Evolutionary conservation across 371 early-diverging fungal genomes (phyloP).

Genomic region (Haplosporangium sp.): DNA sequence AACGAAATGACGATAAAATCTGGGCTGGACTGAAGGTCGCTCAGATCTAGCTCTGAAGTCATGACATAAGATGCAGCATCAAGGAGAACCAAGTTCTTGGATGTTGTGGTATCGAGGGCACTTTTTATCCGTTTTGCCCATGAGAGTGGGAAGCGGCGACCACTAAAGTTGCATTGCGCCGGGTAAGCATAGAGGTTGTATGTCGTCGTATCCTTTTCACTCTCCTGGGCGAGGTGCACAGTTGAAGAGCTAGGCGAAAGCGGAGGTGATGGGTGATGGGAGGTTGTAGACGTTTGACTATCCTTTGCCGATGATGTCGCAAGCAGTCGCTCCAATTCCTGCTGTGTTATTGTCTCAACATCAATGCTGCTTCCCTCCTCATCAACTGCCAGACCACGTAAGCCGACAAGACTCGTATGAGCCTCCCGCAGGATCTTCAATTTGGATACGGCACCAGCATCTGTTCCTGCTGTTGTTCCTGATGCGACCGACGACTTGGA

Average conservation of each 20-base stretch:
- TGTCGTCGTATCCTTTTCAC: slow-evolving; percentile 1
- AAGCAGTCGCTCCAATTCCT: slow-evolving; percentile 30
- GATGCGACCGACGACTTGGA: slow-evolving; percentile 3
- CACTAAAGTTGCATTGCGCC: slow-evolving; percentile 84
- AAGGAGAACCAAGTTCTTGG: slow-evolving; percentile 60
- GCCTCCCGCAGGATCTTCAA: slow-evolving; percentile 65
- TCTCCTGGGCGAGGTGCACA: slow-evolving; percentile 1
- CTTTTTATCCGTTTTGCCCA: slow-evolving; percentile 57
- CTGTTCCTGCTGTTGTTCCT: not conserved
- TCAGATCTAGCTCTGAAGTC: slow-evolving; percentile 56
- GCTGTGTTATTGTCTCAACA: slow-evolving; percentile 25
- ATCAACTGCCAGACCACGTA: slow-evolving; percentile 64
- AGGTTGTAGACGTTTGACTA: slow-evolving; percentile 1
- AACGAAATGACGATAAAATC: slow-evolving; percentile 79
- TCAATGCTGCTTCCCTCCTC: slow-evolving; percentile 34
- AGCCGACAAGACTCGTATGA: slow-evolving; percentile 79
- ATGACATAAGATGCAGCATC: slow-evolving; percentile 76
- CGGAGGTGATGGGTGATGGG: slow-evolving; percentile 45
- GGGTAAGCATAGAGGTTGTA: slow-evolving; percentile 75
- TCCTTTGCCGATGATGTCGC: not conserved
- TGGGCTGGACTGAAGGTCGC: slow-evolving; percentile 58
- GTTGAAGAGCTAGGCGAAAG: slow-evolving; percentile 30
- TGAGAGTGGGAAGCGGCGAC: slow-evolving; percentile 68
- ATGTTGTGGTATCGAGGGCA: slow-evolving; percentile 24
- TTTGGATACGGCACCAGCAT: slow-evolving; percentile 19